A percentile compares a stretch with the other conserved stretches of the same genome.
phyloP scores from a whole-genome alignment of 495 filamentous ascomycete genomes.

The Penicillium goetzii region DNA sequence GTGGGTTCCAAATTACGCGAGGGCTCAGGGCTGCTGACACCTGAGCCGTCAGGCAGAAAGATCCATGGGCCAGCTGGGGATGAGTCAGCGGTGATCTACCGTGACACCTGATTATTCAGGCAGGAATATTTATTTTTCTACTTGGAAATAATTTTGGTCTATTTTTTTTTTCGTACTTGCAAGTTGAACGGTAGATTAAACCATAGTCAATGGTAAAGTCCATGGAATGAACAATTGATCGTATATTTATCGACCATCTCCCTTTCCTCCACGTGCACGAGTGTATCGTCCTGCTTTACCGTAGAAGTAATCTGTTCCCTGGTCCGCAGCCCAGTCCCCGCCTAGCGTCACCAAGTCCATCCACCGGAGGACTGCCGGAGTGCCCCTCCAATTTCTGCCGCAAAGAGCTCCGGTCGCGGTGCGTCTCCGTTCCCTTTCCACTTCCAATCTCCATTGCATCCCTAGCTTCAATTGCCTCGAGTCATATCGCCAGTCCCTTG shows the following conservation, averaged over 20 bases:
- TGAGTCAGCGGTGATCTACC: slow-evolving; percentile 22
- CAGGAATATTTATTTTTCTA: neutral
- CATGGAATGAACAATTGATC: neutral
- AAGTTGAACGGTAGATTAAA: neutral
- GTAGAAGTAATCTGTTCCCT: neutral
- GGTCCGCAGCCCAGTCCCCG: neutral
- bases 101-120: slow-evolving; percentile 24
- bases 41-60: slow-evolving; percentile 35
- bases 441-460: slow-evolving; percentile 8
- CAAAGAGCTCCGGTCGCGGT: slow-evolving; percentile 24
- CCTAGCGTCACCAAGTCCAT: neutral
- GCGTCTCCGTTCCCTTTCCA: slow-evolving; percentile 1
- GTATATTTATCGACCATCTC: neutral
- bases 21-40: slow-evolving; percentile 44
- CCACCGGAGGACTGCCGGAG: neutral
- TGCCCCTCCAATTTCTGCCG: slow-evolving; percentile 40
- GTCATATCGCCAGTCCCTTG: slow-evolving; percentile 3
- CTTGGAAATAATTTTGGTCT: neutral
- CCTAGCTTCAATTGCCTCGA: slow-evolving; percentile 8
- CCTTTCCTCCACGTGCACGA: neutral
- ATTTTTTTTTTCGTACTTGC: neutral
- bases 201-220: neutral
- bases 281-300: neutral
- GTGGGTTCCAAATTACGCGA: slow-evolving; percentile 47
- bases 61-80: neutral